Base-by-base conservation (phyloP, 768 basidiomycete species). In the Leccinum truebloodii region DNA sequence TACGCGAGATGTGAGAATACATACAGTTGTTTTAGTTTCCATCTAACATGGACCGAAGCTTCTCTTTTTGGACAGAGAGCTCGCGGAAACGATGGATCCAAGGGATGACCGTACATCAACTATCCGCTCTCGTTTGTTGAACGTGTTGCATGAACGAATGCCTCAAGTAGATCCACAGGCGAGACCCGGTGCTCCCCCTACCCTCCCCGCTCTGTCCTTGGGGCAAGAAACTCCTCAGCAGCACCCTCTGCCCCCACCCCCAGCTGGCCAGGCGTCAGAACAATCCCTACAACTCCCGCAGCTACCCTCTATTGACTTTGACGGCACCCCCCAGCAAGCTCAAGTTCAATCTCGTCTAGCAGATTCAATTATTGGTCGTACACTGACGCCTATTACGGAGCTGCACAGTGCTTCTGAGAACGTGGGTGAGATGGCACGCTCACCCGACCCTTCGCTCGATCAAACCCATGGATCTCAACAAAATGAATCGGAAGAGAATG, bases 51-150 rank as follows among this genome's bases (percentile, higher is more conserved):
- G 48, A 39, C 39, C 58, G 10, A 65, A 95, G 92, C 81, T 85
- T 55, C 83, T 97, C 22, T 97, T 98, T 80, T 80, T 97, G 58
- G 91, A 94, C 59, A 86, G 94, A 55, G 93, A 94, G 64, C 74
- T 84, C 16, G 93, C 90, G 12, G 88, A 94, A 72, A 75, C 75
- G n/a, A 76, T 92, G 66, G 90, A 94, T 70, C 88, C 86, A 51
- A 79, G 88, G 55, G 86, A 90, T 54, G 89, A 92, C 64, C 82
- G 83, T n/a, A 92, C 91, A 6, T 88, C 91, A 4, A 75, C 78
- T 9, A 81, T 90, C 63, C 81, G 93, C 14, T 77, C 82, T 6
- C 80, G 83, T 59, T 78, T 94, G 57, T 78, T 86, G 61, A 79
- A 79, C 50, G 81, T 92, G 24, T 76, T 92, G 34, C 73, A 78